phyloP scores from a whole-genome alignment of 495 filamentous ascomycete species.

The Cladorrhinum samala region DNA sequence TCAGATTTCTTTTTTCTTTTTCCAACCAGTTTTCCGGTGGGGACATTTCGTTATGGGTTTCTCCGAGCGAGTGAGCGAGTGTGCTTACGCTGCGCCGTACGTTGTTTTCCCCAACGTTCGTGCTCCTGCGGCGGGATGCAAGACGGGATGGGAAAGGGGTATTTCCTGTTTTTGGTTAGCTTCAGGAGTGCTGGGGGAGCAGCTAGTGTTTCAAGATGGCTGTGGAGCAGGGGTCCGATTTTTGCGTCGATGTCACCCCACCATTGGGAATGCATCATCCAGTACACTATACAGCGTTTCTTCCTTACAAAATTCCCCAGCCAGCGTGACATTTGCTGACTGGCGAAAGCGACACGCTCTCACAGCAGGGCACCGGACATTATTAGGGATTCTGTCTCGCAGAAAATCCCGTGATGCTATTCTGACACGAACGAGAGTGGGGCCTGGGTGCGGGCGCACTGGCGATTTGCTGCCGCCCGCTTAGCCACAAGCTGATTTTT shows the following conservation, averaged over 20 bases:
- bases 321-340: background rate
- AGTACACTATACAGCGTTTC: no score
- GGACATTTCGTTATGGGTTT: no score
- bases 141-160: background rate
- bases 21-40: no score
- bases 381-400: no score
- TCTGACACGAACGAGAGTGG: background rate
- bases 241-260: background rate
- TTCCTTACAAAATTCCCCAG: conserved; percentile 1
- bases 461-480: no score
- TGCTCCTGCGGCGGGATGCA: background rate
- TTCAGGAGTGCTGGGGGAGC: conserved; percentile 5
- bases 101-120: background rate
- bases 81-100: background rate
- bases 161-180: conserved; percentile 11
- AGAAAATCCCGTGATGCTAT: background rate
- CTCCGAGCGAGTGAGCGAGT: no score
- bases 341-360: conserved; percentile 2
- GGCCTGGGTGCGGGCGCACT: background rate
- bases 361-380: background rate
- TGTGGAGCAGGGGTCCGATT: conserved; percentile 14
- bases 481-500: no score
- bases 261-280: background rate
- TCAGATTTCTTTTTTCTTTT: background rate
- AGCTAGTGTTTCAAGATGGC: conserved; percentile 17